A percentile compares a stretch with the other conserved stretches of the same genome.
Evolutionary conservation across 805 yeast genomes (phyloP).

Genomic region (Ogataea pilisensis): DNA sequence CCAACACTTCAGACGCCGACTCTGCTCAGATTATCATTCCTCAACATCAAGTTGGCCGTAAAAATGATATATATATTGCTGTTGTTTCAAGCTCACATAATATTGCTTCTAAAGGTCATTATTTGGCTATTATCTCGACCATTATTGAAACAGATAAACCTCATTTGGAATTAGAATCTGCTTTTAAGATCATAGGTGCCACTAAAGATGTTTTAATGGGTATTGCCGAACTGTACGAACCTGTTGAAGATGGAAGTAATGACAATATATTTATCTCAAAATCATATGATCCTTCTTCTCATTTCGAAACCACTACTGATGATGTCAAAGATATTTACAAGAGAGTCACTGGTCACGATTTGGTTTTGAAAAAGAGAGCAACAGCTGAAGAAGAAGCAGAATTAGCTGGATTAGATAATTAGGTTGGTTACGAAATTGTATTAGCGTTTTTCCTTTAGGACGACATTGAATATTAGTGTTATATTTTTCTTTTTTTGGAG

Average conservation of each 20-base stretch:
- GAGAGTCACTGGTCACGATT: slow-evolving; percentile 88
- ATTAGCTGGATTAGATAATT: slow-evolving; percentile 30
- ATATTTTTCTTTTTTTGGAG: too few species aligned
- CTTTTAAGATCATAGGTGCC: slow-evolving; percentile 83
- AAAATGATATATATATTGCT: slow-evolving; percentile 92
- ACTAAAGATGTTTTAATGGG: slow-evolving; percentile 87
- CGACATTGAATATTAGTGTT: too few species aligned
- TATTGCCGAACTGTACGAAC: slow-evolving; percentile 85
- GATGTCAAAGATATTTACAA: slow-evolving; percentile 93
- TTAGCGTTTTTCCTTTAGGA: not conserved
- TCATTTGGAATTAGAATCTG: slow-evolving; percentile 88
- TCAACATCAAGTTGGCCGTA: slow-evolving; percentile 89
- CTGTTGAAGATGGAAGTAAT: slow-evolving; percentile 73
- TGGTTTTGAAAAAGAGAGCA: slow-evolving; percentile 76
- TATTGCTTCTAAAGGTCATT: slow-evolving; percentile 85
- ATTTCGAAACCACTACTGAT: slow-evolving; percentile 93
- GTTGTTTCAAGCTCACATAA: slow-evolving; percentile 85
- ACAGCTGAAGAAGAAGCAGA: slow-evolving; percentile 61
- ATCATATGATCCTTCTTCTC: slow-evolving; percentile 92
- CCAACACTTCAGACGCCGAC: slow-evolving; percentile 76
- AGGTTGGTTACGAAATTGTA: slow-evolving; percentile 1
- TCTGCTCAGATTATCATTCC: slow-evolving; percentile 94
- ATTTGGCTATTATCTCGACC: slow-evolving; percentile 90
- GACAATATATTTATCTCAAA: slow-evolving; percentile 79
- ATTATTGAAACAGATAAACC: slow-evolving; percentile 91